Evolutionary conservation across 805 yeast genomes (phyloP).

Genomic region (Starmerella lactis-condensi): DNA sequence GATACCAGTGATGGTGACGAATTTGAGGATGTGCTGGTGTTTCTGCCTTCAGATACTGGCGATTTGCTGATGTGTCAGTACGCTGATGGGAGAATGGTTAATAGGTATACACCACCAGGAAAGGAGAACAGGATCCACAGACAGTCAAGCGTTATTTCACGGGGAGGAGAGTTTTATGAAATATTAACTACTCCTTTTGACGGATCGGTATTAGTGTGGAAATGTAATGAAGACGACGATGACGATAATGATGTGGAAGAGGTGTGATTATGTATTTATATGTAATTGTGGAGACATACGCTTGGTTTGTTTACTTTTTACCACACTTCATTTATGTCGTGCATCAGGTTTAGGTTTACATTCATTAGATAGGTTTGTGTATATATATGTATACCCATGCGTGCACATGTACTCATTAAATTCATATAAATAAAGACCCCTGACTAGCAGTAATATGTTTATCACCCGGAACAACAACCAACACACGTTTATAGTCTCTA

Average conservation of each 20-base stretch:
- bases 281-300: too few relatives aligned
- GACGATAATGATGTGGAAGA: not conserved
- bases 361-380: too few relatives aligned
- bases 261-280: not conserved
- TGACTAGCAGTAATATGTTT: conserved; percentile 7
- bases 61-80: conserved; percentile 43
- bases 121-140: conserved; percentile 22
- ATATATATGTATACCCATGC: not conserved
- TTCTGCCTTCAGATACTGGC: conserved; percentile 62
- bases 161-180: conserved; percentile 29
- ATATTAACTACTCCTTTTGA: conserved; percentile 47
- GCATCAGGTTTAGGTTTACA: too few relatives aligned
- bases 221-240: conserved; percentile 26
- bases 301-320: too few relatives aligned
- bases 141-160: conserved; percentile 34
- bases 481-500: conserved; percentile 42
- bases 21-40: conserved; percentile 22
- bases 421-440: conserved; percentile 10
- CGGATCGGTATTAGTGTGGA: conserved; percentile 43
- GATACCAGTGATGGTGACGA: not conserved
- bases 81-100: conserved; percentile 43
- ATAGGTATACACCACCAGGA: conserved; percentile 29
- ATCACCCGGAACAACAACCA: conserved; percentile 32
- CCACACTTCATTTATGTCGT: too few relatives aligned
- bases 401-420: not conserved